Percentiles rank a stretch among this genome's conserved stretches.
Evolutionary conservation across 1,139 yeast species (phyloP).

Genomic region (Blastobotrys illinoisensis): DNA sequence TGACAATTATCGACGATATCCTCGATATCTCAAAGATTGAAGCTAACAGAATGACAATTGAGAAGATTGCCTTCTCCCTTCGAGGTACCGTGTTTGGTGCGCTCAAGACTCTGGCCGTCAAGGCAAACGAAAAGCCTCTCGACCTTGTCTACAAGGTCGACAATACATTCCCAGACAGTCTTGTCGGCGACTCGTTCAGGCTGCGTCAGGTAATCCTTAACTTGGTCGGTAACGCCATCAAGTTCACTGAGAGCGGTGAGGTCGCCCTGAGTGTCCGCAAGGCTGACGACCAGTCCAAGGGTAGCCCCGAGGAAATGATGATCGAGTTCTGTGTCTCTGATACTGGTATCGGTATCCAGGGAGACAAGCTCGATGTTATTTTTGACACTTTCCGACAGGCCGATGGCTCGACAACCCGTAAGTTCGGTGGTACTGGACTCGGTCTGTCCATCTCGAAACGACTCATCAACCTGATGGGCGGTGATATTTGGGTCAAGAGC

Average conservation of each 20-base stretch:
- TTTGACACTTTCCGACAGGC: constrained; percentile 90
- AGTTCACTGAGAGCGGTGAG: constrained; percentile 75
- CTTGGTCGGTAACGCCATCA: constrained; percentile 82
- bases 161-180: constrained; percentile 77
- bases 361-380: constrained; percentile 73
- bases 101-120: constrained; percentile 77
- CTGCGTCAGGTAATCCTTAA: constrained; percentile 78
- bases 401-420: constrained; percentile 86
- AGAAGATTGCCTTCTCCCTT: constrained; percentile 76
- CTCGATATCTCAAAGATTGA: constrained; percentile 88
- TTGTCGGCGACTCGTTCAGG: constrained; percentile 83
- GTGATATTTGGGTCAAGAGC: constrained; percentile 81
- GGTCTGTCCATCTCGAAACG: constrained; percentile 85
- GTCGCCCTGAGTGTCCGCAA: constrained; percentile 45
- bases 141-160: constrained; percentile 79
- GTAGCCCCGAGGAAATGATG: constrained; percentile 52
- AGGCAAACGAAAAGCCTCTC: constrained; percentile 78
- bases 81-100: constrained; percentile 88
- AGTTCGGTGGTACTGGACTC: constrained; percentile 86
- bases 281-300: constrained; percentile 35
- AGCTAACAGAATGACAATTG: constrained; percentile 89
- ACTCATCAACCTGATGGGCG: constrained; percentile 84
- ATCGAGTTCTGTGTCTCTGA: constrained; percentile 82
- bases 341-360: constrained; percentile 84
- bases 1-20: constrained; percentile 83